phyloP scores from a whole-genome alignment of 2,329 filamentous ascomycete genomes.

The Sporothrix sp. region DNA sequence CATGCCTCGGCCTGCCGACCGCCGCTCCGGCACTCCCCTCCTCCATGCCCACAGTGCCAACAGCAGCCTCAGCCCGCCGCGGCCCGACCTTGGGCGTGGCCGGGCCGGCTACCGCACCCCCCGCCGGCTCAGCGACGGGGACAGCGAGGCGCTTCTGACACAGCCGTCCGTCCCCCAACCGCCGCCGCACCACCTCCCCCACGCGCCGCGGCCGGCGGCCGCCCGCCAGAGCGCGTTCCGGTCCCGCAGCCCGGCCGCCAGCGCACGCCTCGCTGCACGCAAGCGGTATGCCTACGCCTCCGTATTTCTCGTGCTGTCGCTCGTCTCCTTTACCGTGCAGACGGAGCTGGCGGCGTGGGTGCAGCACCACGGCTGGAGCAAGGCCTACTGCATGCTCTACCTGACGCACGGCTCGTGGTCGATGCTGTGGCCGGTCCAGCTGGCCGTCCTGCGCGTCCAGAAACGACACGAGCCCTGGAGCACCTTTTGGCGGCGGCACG shows the following conservation, averaged over 20 bases:
- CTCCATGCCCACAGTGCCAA: not conserved
- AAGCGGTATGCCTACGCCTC: slow-evolving; percentile 81
- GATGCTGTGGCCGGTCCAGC: slow-evolving; percentile 77
- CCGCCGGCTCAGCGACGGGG: not conserved
- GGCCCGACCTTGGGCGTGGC: slow-evolving; percentile 9
- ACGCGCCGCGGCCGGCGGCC: not conserved
- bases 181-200: not conserved
- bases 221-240: slow-evolving; percentile 59
- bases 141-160: too few relatives aligned
- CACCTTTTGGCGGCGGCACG: slow-evolving; percentile 67
- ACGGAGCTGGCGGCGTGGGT: slow-evolving; percentile 95
- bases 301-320: slow-evolving; percentile 70
- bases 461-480: slow-evolving; percentile 71
- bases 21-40: slow-evolving; percentile 6
- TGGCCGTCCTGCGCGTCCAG: slow-evolving; percentile 69
- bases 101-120: slow-evolving; percentile 9
- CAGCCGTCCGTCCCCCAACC: not conserved
- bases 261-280: slow-evolving; percentile 50
- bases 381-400: slow-evolving; percentile 99
- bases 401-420: slow-evolving; percentile 93
- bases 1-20: slow-evolving; percentile 6
- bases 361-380: slow-evolving; percentile 89
- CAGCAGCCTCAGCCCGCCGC: not conserved
- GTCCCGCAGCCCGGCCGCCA: slow-evolving; percentile 62
- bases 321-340: slow-evolving; percentile 85